Evolutionary conservation across 1,284 basidiomycete genomes (phyloP).

Genomic region (Ustilago tritici): DNA sequence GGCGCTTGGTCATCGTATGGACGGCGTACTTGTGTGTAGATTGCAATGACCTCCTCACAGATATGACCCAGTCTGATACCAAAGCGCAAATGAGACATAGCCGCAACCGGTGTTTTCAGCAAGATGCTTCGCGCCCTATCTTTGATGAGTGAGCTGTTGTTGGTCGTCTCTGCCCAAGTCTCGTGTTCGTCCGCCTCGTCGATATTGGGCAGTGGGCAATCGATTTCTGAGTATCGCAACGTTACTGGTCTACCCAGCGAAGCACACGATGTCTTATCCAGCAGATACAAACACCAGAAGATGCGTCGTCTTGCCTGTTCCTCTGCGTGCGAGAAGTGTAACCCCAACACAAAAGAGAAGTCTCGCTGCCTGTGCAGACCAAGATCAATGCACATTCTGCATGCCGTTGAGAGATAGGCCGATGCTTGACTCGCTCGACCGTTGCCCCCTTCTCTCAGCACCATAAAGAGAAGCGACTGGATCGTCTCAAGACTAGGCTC

Average conservation of each 20-base stretch:
- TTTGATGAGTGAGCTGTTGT: constrained; percentile 48
- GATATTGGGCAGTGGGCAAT: constrained; percentile 51
- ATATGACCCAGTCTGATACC: constrained; percentile 45
- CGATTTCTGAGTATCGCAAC: constrained; percentile 57
- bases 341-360: constrained; percentile 38
- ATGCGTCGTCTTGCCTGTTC: constrained; percentile 52
- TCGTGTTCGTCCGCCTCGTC: constrained; percentile 54
- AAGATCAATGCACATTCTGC: constrained; percentile 57
- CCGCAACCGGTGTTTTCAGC: constrained; percentile 44
- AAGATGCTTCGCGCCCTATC: constrained; percentile 34
- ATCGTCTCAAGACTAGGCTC: constrained; percentile 55
- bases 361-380: constrained; percentile 55
- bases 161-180: constrained; percentile 52
- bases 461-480: constrained; percentile 58
- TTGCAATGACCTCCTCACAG: constrained; percentile 49
- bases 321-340: constrained; percentile 48
- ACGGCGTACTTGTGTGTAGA: constrained; percentile 50
- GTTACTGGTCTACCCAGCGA: constrained; percentile 56
- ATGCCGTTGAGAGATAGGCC: constrained; percentile 50
- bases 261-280: constrained; percentile 56
- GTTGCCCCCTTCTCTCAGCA: constrained; percentile 55
- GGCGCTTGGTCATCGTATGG: constrained; percentile 20
- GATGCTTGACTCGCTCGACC: constrained; percentile 52
- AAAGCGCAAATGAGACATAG: constrained; percentile 41
- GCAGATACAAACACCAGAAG: constrained; percentile 54